Percentiles rank a stretch among this genome's conserved stretches.
phyloP scores from a whole-genome alignment of 139 green algal genomes.

The Desmodesmus armatus region DNA sequence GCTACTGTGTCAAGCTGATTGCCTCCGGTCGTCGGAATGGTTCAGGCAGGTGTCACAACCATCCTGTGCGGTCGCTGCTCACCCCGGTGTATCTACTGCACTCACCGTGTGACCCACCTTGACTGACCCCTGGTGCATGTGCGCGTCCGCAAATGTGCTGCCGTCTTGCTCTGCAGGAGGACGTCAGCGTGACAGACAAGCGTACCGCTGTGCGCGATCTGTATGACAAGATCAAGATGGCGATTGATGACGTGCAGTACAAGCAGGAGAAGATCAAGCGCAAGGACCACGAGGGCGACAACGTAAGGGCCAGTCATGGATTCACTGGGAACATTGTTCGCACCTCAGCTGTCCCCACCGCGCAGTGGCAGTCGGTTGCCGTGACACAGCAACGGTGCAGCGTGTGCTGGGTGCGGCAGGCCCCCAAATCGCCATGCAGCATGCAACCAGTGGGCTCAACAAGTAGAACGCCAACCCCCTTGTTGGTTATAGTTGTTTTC shows the following conservation, averaged over 20 bases:
- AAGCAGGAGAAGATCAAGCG: constrained; percentile 52
- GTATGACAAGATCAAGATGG: constrained; percentile 63
- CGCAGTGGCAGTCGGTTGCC: not conserved
- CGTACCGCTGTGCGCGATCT: constrained; percentile 54
- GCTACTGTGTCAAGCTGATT: no score
- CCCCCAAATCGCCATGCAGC: no score
- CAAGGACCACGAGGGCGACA: constrained; percentile 47
- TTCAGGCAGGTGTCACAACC: no score
- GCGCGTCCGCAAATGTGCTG: not conserved
- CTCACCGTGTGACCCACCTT: no score
- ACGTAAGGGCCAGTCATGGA: constrained; percentile 8
- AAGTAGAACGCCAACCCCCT: no score
- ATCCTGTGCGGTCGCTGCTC: no score
- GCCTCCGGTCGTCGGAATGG: no score
- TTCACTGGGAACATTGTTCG: not conserved
- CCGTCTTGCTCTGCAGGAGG: constrained; percentile 36
- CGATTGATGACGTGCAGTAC: constrained; percentile 52
- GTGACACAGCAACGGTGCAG: no score
- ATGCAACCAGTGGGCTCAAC: no score
- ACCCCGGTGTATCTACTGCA: not conserved
- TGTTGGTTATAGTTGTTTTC: no score
- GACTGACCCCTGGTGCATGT: no score
- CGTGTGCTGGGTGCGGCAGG: no score
- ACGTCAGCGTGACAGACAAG: constrained; percentile 38
- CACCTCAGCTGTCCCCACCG: not conserved